Conservation (phyloP, 805 yeast species). For the Teunomyces kruisii region DNA sequence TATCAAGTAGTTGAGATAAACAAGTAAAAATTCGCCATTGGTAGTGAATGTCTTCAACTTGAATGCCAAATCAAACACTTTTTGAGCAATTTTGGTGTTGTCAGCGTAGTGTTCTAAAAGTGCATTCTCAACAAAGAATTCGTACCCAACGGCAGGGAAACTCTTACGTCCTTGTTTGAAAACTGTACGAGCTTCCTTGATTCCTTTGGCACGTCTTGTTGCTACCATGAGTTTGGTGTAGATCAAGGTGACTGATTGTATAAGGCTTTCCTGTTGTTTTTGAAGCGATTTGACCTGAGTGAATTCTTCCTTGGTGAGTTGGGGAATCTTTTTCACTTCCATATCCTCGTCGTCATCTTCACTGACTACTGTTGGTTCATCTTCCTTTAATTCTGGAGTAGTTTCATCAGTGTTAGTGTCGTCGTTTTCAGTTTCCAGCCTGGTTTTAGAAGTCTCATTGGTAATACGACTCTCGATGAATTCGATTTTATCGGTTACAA, state of each 20-base stretch:
- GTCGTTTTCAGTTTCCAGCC: conserved; percentile 6
- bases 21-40: conserved; percentile 60
- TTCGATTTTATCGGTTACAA: conserved; percentile 21
- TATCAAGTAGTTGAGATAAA: conserved; percentile 72
- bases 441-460: conserved; percentile 4
- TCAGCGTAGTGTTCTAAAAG: conserved; percentile 71
- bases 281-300: conserved; percentile 18
- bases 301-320: conserved; percentile 13
- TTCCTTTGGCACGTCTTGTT: conserved; percentile 64
- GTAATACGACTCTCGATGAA: conserved; percentile 16
- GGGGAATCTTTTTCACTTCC: conserved; percentile 14
- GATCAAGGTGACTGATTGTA: conserved; percentile 55
- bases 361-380: neutral
- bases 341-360: conserved; percentile 15
- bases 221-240: conserved; percentile 72
- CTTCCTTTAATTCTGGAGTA: conserved; percentile 1
- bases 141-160: conserved; percentile 61
- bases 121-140: conserved; percentile 80
- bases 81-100: conserved; percentile 65
- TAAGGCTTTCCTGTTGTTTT: conserved; percentile 21
- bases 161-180: conserved; percentile 68
- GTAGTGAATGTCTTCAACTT: conserved; percentile 51
- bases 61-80: conserved; percentile 72
- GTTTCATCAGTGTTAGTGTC: conserved; percentile 3
- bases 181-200: conserved; percentile 68